phyloP scores from a whole-genome alignment of 305 asterid species.

The Fraxinus baroniana region DNA sequence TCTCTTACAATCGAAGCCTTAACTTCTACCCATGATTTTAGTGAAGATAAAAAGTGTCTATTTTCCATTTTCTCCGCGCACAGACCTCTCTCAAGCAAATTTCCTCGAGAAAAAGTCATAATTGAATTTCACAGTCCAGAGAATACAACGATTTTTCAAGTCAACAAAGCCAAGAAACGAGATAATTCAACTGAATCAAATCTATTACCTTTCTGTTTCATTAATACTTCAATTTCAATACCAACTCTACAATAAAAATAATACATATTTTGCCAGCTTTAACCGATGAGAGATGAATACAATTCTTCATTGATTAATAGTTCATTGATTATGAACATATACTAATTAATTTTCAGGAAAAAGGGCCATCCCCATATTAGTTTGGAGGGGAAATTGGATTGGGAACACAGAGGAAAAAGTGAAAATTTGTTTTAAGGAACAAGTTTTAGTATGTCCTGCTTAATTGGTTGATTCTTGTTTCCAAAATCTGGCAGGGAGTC shows the following conservation, averaged over 20 bases:
- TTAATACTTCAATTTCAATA: not conserved
- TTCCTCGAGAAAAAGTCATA: not conserved
- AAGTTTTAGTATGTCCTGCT: not conserved
- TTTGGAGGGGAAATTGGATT: conserved; percentile 3
- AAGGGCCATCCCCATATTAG: not conserved
- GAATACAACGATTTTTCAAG: not conserved
- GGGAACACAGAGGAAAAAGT: not conserved
- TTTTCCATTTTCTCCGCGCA: not conserved
- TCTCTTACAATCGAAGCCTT: not conserved
- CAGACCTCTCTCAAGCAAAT: not conserved
- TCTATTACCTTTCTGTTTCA: not conserved
- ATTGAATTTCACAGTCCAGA: not conserved
- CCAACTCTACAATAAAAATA: not conserved
- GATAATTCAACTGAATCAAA: not conserved
- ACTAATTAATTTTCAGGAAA: not conserved
- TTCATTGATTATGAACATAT: not conserved
- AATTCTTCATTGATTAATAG: not conserved
- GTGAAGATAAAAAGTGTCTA: not conserved
- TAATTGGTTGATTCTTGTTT: conserved; percentile 27
- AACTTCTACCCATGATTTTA: not conserved
- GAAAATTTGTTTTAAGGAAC: not conserved
- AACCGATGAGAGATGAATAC: not conserved
- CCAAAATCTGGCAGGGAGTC: conserved; percentile 40
- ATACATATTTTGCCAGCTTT: not conserved
- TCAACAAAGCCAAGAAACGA: not conserved